phyloP scores from a whole-genome alignment of 805 yeast genomes.

The Metschnikowia orientalis region DNA sequence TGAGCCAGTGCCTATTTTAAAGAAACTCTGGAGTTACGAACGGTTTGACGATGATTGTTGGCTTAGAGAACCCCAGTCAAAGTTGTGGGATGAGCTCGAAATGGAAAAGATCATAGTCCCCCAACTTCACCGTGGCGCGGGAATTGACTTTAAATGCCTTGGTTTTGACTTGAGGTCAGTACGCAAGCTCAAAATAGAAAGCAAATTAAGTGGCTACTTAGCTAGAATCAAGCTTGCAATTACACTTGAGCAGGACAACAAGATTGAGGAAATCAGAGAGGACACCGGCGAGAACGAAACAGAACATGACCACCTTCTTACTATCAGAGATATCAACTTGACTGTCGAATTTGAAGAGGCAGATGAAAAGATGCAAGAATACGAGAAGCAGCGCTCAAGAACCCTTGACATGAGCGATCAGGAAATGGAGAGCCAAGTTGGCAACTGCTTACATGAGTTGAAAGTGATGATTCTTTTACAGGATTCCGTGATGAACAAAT shows the following conservation, averaged over 20 bases:
- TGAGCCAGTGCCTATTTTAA: too few relatives aligned
- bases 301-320: neutral
- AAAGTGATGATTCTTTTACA: conserved; percentile 2
- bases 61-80: conserved; percentile 1
- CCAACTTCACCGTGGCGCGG: conserved; percentile 1
- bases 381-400: conserved; percentile 1
- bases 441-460: conserved; percentile 3
- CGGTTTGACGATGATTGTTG: conserved; percentile 1
- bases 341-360: conserved; percentile 1
- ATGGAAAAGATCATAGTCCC: conserved; percentile 1
- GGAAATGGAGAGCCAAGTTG: neutral
- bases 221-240: neutral
- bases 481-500: conserved; percentile 2
- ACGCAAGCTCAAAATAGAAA: neutral
- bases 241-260: neutral
- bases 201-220: neutral
- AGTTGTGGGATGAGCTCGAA: conserved; percentile 5
- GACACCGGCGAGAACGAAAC: neutral
- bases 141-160: conserved; percentile 1
- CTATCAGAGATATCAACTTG: conserved; percentile 3
- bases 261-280: too few relatives aligned
- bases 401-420: neutral
- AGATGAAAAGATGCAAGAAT: conserved; percentile 1
- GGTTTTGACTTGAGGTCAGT: neutral
- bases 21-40: neutral